Evolutionary conservation across 805 yeast genomes (phyloP), one percentile per base, ranked within the genome.

Genomic region (Ogataea allantospora): DNA sequence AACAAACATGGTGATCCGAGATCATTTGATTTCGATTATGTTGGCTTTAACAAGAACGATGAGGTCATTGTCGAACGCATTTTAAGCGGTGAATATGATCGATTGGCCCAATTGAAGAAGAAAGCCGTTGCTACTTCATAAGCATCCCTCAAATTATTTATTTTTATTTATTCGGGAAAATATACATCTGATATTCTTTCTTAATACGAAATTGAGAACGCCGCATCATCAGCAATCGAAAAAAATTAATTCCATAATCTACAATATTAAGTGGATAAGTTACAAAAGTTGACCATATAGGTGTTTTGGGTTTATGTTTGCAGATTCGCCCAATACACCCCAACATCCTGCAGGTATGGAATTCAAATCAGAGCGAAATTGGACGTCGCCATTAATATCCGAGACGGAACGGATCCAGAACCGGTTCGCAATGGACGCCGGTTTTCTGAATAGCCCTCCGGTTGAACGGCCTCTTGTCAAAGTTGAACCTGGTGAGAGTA

Each of bases 71-170:
- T 87, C 48, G 91, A 88, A 51, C 74, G 93, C 60, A 83, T 86
- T 50, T 71, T 86, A 55, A 75, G 80, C 42, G 95, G 95, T 43
- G 93, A 87, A 58, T 86, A 87, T 65, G 95, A 86, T 64, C 78
- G 70, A 54, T 67, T 80, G 54, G 72, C 78, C 19, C 75, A 74
- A 37, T 67, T 80, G 55, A 77, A 75, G 66, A 67, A 69, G 54
- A 75, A 21, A n/a, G 19, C 14, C 15, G 25, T 11, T 12, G 17
- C 29, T 14, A 11, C 19, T 17, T n/a, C n/a, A n/a, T n/a, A n/a
- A n/a, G n/a, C 16, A 21, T 4, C 23, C 8, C 23, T 7, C 23
- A 21, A 21, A 10, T 21, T 9, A 9, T 21, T 21, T 9, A 26
- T n/a, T 18, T 14, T 16, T 27, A 27, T 34, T 34, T 34, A 34